Evolutionary conservation across 139 green algal species (phyloP).

Genomic region (Zygnema circumcarinatum): DNA sequence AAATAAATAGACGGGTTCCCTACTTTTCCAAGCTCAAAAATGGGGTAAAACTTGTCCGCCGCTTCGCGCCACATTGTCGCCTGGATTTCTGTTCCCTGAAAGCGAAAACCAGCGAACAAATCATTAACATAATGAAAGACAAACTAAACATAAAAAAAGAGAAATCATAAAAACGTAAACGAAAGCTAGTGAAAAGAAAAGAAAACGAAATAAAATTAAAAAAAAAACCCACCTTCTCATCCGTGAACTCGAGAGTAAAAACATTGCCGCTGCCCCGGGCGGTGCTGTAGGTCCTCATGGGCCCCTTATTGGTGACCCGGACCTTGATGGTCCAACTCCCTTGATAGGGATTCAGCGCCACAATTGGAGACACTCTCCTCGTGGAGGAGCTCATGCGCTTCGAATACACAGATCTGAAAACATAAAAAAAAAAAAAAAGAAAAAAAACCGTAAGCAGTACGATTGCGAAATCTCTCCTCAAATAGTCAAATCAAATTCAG

Average conservation of each 20-base stretch:
- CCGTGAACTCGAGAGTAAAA: slow-evolving; percentile 58
- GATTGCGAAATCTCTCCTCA: neutral
- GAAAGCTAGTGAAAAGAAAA: slow-evolving; percentile 4
- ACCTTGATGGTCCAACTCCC: slow-evolving; percentile 58
- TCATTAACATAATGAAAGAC: neutral
- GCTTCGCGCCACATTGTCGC: slow-evolving; percentile 76
- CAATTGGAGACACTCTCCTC: slow-evolving; percentile 38
- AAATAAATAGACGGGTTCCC: too few species aligned
- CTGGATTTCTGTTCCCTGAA: slow-evolving; percentile 81
- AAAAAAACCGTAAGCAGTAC: neutral
- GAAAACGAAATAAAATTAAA: neutral
- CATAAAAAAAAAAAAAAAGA: neutral
- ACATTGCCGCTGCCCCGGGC: slow-evolving; percentile 48
- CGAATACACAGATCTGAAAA: neutral
- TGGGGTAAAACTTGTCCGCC: slow-evolving; percentile 52
- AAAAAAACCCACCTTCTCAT: slow-evolving; percentile 36
- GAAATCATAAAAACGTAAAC: neutral
- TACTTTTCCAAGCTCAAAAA: slow-evolving; percentile 53
- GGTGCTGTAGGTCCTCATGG: slow-evolving; percentile 54
- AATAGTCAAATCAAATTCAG: neutral
- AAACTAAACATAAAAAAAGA: slow-evolving; percentile 1
- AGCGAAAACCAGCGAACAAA: neutral
- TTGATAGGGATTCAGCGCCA: slow-evolving; percentile 56
- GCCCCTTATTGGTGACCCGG: slow-evolving; percentile 48
- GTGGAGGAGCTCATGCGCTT: neutral